phyloP scores from a whole-genome alignment of 108 stramenopile species.

The Cyclotella distinguenda region DNA sequence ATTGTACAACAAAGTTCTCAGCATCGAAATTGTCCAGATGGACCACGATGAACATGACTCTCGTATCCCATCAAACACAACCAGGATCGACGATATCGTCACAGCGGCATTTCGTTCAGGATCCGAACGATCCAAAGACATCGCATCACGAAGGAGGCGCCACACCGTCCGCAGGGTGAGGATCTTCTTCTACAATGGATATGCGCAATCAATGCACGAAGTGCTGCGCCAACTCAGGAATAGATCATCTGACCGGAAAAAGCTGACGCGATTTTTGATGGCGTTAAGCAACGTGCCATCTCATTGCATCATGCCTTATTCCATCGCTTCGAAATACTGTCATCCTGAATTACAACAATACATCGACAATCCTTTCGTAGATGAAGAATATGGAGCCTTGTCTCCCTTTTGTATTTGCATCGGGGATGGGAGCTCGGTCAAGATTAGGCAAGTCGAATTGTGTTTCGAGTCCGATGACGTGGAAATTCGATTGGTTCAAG shows the following conservation, averaged over 20 bases:
- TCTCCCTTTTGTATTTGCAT: conserved; percentile 70
- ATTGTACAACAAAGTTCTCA: conserved; percentile 51
- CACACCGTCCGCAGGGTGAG: conserved; percentile 41
- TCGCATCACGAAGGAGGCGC: conserved; percentile 25
- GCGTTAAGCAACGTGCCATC: conserved; percentile 54
- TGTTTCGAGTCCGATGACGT: conserved; percentile 12
- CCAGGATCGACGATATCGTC: conserved; percentile 8
- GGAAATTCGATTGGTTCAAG: conserved; percentile 33
- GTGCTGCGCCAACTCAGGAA: conserved; percentile 19
- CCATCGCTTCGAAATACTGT: neutral
- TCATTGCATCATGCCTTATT: conserved; percentile 56
- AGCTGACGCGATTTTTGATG: conserved; percentile 3
- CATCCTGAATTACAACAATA: conserved; percentile 37
- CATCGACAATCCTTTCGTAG: conserved; percentile 35
- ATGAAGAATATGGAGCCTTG: conserved; percentile 26
- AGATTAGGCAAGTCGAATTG: conserved; percentile 1
- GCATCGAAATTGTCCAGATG: conserved; percentile 56
- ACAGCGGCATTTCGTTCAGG: conserved; percentile 18
- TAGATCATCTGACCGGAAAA: conserved; percentile 1
- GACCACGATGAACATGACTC: neutral
- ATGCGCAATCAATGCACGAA: conserved; percentile 48
- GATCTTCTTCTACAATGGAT: conserved; percentile 66
- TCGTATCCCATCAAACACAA: conserved; percentile 1
- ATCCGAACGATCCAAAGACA: conserved; percentile 1
- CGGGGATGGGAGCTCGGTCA: conserved; percentile 47